phyloP scores from a whole-genome alignment of 257 asterid genomes.

The Salvia rosmarinus region DNA sequence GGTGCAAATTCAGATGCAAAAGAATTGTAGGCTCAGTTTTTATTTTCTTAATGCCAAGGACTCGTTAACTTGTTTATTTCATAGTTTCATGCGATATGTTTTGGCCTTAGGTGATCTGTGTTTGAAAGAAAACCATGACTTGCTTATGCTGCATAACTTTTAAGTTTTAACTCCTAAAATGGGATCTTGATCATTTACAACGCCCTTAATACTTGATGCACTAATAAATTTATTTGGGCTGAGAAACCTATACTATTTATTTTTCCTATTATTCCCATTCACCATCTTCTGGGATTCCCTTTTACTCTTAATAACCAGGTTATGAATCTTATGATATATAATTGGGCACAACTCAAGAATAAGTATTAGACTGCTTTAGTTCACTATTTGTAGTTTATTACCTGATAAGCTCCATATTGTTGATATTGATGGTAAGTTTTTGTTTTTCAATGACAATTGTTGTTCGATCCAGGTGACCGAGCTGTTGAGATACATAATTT shows the following conservation, averaged over 20 bases:
- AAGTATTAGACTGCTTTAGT: constrained; percentile 9
- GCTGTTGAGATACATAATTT: constrained; percentile 68
- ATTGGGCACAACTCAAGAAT: constrained; percentile 28
- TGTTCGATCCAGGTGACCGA: constrained; percentile 70
- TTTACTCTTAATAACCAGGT: constrained; percentile 11
- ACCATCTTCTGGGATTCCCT: constrained; percentile 8
- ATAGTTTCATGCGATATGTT: background rate
- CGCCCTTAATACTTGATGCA: constrained; percentile 20
- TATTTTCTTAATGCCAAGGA: background rate
- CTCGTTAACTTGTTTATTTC: constrained; percentile 2
- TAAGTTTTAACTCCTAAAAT: constrained; percentile 21
- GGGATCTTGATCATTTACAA: background rate
- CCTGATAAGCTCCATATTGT: constrained; percentile 17
- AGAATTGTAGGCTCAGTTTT: background rate
- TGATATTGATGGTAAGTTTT: constrained; percentile 2
- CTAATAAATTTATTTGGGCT: background rate
- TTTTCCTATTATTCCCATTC: background rate
- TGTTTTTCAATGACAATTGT: constrained; percentile 33
- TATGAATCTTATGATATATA: constrained; percentile 1
- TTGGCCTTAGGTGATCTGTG: constrained; percentile 9
- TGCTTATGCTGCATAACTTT: constrained; percentile 12
- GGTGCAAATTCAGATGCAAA: constrained; percentile 23
- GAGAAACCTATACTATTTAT: background rate
- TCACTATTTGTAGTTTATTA: background rate
- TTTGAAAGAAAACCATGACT: constrained; percentile 2